A percentile compares a stretch with the other conserved stretches of the same genome.
phyloP scores from a whole-genome alignment of 257 asterid genomes.

The Solanum dulcamara region DNA sequence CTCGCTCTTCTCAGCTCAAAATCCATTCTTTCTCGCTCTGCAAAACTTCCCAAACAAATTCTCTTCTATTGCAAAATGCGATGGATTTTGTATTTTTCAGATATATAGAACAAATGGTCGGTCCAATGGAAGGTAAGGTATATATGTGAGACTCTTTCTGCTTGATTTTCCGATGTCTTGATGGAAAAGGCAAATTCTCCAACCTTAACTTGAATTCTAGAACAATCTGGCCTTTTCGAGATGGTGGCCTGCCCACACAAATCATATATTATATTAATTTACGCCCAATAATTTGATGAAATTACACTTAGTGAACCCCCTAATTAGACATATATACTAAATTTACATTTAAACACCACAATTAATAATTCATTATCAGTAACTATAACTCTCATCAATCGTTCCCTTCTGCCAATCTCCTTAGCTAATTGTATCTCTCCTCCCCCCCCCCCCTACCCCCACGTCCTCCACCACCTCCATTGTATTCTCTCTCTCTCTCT shows the following conservation, averaged over 20 bases:
- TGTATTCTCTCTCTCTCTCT: too few relatives aligned
- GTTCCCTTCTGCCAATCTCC: too few relatives aligned
- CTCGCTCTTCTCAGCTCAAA: constrained; percentile 83
- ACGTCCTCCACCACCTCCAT: too few relatives aligned
- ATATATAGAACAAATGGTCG: neutral
- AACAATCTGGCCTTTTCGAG: constrained; percentile 29
- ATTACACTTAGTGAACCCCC: too few relatives aligned
- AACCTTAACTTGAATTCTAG: constrained; percentile 5
- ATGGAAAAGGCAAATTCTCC: constrained; percentile 9
- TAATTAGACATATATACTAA: too few relatives aligned
- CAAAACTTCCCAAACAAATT: constrained; percentile 1
- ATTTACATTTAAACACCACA: too few relatives aligned
- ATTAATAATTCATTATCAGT: too few relatives aligned
- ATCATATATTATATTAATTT: neutral
- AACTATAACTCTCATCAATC: too few relatives aligned
- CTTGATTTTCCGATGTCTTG: constrained; percentile 25
- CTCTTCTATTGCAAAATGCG: neutral
- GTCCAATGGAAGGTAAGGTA: neutral
- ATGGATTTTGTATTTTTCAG: neutral
- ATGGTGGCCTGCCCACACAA: neutral
- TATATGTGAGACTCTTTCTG: neutral
- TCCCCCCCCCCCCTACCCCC: too few relatives aligned
- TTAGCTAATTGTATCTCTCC: too few relatives aligned
- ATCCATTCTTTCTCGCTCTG: constrained; percentile 37
- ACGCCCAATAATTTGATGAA: neutral